Base-by-base conservation (phyloP, 768 basidiomycete species). In the Amanita fuliginea region DNA sequence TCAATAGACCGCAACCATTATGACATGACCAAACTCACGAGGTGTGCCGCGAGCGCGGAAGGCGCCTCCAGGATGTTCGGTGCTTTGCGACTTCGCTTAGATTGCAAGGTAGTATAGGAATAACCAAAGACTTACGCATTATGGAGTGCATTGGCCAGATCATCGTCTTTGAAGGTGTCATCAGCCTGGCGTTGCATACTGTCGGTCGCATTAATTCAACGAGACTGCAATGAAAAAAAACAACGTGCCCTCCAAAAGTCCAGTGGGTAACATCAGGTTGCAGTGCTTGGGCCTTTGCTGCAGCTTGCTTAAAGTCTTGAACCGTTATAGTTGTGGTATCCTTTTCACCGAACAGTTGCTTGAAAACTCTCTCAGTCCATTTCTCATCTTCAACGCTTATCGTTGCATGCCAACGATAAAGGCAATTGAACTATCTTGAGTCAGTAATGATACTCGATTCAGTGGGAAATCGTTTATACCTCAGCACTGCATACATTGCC, bases 371-470 rank as follows among this genome's bases (percentile, higher is more conserved):
- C 32, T 65, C 57, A 2, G 81, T 76, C 85, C 86, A 90, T 49
- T 78, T 63, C 59, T 86, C 88, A 47, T 90, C 88, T 47, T 74
- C 71, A 13, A 59, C 56, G 39, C 83, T 87, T 0, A 83, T 86
- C 0, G 88, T 89, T 1, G 89, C 82, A 41, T 92, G 89, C 89
- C 89, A 72, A 16, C 85, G 77, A 63, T 91, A 91, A 49, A 91
- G 65, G 56, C 83, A 84, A 57, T 91, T 91, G 69, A 91, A 91
- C 83, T 86, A 34, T 8, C 42, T 46, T 30, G 34, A 39, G 18
- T 49, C 14, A 36, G 34, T 26, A 40, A 42, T 11, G 34, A 14
- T 16, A 10, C n/a, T n/a, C n/a, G n/a, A 18, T 24, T 16, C 16
- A 4, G 33, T 3, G 10, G n/a, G 40, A 14, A 8, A 6, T 26